phyloP scores from a whole-genome alignment of 306 rosid genomes.

The peach (Prunus persica) region DNA sequence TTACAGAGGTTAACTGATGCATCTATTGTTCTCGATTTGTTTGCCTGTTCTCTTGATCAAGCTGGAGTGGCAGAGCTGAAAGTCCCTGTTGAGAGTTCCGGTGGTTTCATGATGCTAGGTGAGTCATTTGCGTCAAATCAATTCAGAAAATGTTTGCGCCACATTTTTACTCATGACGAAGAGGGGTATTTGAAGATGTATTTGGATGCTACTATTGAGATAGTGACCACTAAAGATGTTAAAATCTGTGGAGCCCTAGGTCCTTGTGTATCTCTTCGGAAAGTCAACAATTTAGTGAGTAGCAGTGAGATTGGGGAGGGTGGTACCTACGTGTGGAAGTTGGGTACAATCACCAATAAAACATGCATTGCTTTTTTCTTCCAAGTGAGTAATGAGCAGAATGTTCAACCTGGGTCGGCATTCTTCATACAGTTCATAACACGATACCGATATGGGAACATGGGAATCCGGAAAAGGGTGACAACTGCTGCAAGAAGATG shows the following conservation, averaged over 20 bases:
- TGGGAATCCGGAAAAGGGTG: conserved; percentile 64
- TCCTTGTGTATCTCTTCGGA: conserved; percentile 75
- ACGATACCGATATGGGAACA: conserved; percentile 64
- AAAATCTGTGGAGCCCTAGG: conserved; percentile 93
- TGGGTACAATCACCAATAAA: conserved; percentile 58
- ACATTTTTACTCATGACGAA: conserved; percentile 47
- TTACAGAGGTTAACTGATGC: conserved; percentile 53
- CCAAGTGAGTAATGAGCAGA: conserved; percentile 60
- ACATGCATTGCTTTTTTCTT: conserved; percentile 89
- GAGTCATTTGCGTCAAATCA: conserved; percentile 72
- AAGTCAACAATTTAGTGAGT: conserved; percentile 53
- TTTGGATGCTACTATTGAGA: conserved; percentile 76
- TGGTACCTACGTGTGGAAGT: conserved; percentile 78
- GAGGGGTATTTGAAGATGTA: conserved; percentile 67
- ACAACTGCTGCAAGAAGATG: conserved; percentile 94
- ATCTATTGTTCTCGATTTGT: conserved; percentile 67
- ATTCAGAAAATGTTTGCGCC: conserved; percentile 67
- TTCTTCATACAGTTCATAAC: conserved; percentile 78
- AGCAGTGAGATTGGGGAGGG: conserved; percentile 66
- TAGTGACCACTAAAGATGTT: conserved; percentile 77
- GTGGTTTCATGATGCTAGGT: conserved; percentile 73
- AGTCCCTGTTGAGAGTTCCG: conserved; percentile 62
- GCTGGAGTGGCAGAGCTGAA: conserved; percentile 77
- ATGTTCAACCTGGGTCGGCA: conserved; percentile 72
- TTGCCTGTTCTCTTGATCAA: conserved; percentile 90